Evolutionary conservation across 2,329 filamentous ascomycete genomes (phyloP), one percentile per base, ranked within the genome.

Genomic region (Zymoseptoria ardabiliae): DNA sequence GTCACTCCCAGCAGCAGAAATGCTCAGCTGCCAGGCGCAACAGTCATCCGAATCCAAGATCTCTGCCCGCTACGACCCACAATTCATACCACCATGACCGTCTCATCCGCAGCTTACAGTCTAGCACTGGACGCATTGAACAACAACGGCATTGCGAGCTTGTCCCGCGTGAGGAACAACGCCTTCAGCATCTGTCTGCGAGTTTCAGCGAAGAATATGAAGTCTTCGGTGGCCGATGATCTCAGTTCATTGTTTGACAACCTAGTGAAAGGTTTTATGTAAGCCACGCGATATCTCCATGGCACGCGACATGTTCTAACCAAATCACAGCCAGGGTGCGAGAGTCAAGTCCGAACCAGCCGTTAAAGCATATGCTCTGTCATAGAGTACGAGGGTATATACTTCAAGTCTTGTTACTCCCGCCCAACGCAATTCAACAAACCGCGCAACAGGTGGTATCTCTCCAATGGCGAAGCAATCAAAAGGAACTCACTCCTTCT

Each of bases 111-210:
- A 3, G 68, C 60, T n/a, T 72, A 67, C 50, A 64, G 65, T 4
- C 50, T 71, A 4, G 68, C 69, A 5, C 45, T 70, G 10, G 68
- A 72, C 56, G 69, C 70, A 1, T 60, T 71, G 8, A 58, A 68
- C 30, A 58, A 72, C 28, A 63, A 59, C n/a, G 70, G 68, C 2
- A 65, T 53, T 4, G 68, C 63, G 11, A 66, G 59, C 35, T 21
- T 70, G 11, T 35, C 61, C 10, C 63, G 69, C 9, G 58, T 67
- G 13, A 28, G 54, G 52, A 49, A 57, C 35, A 54, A 61, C 30
- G 25, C 30, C 2, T 51, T 62, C 17, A 59, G 53, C 9, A 58
- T 58, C 19, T 71, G 69, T 59, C 35, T 66, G 5, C 60, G 58
- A 20, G 49, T 64, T 17, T 60, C 59, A 13, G 68, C 67, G 1